A percentile compares a stretch with the other conserved stretches of the same genome.
These are phyloP conservation scores for Penicillium canescens DNA, from an alignment of 495 filamentous ascomycete genomes.

Conservation along the genomic window DNA sequence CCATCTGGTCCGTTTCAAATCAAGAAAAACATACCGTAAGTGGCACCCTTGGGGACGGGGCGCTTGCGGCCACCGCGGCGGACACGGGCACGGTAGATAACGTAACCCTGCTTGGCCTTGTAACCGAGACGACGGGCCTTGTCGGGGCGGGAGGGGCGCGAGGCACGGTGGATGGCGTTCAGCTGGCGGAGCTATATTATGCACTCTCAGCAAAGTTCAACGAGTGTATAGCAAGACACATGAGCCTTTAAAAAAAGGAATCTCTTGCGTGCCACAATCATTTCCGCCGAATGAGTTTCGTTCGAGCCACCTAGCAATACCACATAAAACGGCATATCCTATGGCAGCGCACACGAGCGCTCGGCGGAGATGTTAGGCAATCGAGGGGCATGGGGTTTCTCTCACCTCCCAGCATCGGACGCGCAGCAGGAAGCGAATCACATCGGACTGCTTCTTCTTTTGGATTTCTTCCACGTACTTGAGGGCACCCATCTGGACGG, in stretches of 20 bases:
- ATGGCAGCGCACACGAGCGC: conserved; percentile 45
- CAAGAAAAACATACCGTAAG: conserved; percentile 71
- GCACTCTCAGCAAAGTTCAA: conserved; percentile 99
- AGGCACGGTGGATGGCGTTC: conserved; percentile 98
- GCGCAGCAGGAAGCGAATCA: conserved; percentile 97
- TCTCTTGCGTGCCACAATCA: conserved; percentile 48
- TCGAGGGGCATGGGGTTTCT: conserved; percentile 52
- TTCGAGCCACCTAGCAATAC: conserved; percentile 40
- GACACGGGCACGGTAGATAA: conserved; percentile 98
- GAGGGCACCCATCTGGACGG: conserved; percentile 78
- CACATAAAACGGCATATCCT: conserved; percentile 36
- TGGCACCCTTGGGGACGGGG: conserved; percentile 96
- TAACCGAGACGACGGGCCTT: conserved; percentile 99
- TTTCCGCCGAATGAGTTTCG: conserved; percentile 40
- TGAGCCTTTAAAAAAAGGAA: conserved; percentile 24
- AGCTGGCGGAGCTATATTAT: conserved; percentile 99
- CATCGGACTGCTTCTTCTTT: conserved; percentile 99
- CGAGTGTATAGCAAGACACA: conserved; percentile 94
- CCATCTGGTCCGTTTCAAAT: not conserved
- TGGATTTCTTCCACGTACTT: conserved; percentile 99
- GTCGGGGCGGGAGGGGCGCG: conserved; percentile 96
- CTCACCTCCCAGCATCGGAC: conserved; percentile 99
- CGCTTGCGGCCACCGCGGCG: conserved; percentile 96
- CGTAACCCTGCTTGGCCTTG: conserved; percentile 99
- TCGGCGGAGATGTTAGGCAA: conserved; percentile 50